Conservation (phyloP, 2,329 filamentous ascomycete genomes). For the Thelonectria olida region DNA sequence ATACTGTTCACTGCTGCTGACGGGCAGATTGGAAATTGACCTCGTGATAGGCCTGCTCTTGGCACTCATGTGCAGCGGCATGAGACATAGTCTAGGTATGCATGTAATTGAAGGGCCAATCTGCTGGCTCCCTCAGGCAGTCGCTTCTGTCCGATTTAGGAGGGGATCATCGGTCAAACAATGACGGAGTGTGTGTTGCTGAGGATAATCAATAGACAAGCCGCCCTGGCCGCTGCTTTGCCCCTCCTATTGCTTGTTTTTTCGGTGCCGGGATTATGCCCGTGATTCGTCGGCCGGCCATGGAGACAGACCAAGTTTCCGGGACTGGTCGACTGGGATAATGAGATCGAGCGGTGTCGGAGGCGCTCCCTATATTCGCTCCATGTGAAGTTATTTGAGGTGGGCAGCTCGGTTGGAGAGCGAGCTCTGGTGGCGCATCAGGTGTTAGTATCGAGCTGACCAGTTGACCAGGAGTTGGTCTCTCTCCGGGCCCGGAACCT, state of each 20-base stretch:
- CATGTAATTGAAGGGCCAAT: background rate
- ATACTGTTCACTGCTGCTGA: background rate
- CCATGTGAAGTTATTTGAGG: constrained; percentile 8
- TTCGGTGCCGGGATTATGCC: constrained; percentile 17
- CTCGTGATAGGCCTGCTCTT: background rate
- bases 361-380: constrained; percentile 10
- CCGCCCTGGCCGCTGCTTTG: background rate
- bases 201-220: background rate
- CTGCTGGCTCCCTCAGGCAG: background rate
- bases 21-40: background rate
- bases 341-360: constrained; percentile 27
- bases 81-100: background rate
- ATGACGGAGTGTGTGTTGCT: background rate
- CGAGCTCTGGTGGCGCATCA: constrained; percentile 10
- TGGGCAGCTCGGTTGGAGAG: constrained; percentile 25
- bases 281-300: constrained; percentile 24
- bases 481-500: background rate
- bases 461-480: background rate
- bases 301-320: constrained; percentile 22
- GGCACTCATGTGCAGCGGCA: background rate
- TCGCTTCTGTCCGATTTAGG: background rate
- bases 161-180: background rate
- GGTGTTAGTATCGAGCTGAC: background rate
- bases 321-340: constrained; percentile 19
- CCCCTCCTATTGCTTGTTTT: background rate